Conservation (phyloP, 2,329 filamentous ascomycete genomes). For the Tolypocladium inflatum region DNA sequence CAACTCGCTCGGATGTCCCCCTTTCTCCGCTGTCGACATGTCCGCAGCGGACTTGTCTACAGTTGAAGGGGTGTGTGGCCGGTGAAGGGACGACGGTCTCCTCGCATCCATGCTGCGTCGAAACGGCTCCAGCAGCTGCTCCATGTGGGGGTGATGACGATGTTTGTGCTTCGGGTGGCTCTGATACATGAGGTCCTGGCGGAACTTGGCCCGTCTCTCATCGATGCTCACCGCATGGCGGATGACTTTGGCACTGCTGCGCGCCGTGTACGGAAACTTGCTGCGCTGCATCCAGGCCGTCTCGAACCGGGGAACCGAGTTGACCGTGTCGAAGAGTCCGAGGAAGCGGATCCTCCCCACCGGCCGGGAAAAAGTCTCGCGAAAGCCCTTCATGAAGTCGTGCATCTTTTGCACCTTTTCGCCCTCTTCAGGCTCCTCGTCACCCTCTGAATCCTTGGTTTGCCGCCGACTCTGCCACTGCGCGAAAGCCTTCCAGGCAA, state of each 20-base stretch:
- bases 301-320: constrained; percentile 71
- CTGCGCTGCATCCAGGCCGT: constrained; percentile 67
- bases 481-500: constrained; percentile 75
- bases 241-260: constrained; percentile 50
- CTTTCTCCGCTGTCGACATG: neutral
- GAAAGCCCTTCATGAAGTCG: constrained; percentile 67
- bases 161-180: constrained; percentile 11
- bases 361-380: constrained; percentile 71
- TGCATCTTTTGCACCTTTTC: constrained; percentile 48
- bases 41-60: neutral
- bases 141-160: constrained; percentile 10
- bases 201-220: constrained; percentile 61
- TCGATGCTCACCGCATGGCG: constrained; percentile 64
- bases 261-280: constrained; percentile 61
- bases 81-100: neutral
- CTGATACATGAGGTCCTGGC: constrained; percentile 60
- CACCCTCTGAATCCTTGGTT: constrained; percentile 29
- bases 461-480: constrained; percentile 59
- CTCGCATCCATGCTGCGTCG: constrained; percentile 7
- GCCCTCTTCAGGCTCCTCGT: constrained; percentile 23
- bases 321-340: constrained; percentile 75
- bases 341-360: constrained; percentile 67
- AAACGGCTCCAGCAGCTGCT: constrained; percentile 8
- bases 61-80: neutral
- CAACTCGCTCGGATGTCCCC: constrained; percentile 5